A percentile compares a stretch with the other conserved stretches of the same genome.
Evolutionary conservation across 2,329 filamentous ascomycete genomes (phyloP).

Genomic region (Epichloe hybrida): DNA sequence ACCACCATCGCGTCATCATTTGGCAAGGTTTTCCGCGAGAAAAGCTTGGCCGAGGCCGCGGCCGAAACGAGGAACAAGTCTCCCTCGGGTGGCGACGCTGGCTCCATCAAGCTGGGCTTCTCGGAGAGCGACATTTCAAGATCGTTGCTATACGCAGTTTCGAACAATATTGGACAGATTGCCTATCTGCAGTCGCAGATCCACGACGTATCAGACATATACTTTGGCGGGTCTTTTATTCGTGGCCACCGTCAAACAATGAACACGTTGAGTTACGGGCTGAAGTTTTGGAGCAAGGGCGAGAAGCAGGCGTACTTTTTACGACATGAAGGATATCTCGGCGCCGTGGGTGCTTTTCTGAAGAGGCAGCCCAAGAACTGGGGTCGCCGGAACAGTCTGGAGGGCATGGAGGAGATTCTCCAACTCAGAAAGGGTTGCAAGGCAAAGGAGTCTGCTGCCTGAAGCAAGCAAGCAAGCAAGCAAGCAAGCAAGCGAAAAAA

Average conservation of each 20-base stretch:
- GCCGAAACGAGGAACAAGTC: slow-evolving; percentile 59
- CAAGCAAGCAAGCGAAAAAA: neutral
- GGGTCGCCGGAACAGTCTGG: slow-evolving; percentile 71
- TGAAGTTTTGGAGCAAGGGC: slow-evolving; percentile 94
- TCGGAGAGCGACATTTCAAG: slow-evolving; percentile 74
- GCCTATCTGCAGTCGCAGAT: slow-evolving; percentile 95
- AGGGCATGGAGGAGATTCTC: slow-evolving; percentile 28
- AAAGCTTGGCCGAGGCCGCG: slow-evolving; percentile 64
- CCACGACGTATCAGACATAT: slow-evolving; percentile 81
- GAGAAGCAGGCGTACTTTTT: slow-evolving; percentile 92
- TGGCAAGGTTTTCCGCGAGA: slow-evolving; percentile 91
- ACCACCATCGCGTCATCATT: slow-evolving; percentile 93
- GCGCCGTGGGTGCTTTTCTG: slow-evolving; percentile 85
- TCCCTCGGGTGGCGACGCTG: slow-evolving; percentile 26
- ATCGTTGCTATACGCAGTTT: slow-evolving; percentile 86
- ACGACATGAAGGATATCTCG: slow-evolving; percentile 89
- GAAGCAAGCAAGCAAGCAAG: neutral
- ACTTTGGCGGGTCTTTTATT: slow-evolving; percentile 96
- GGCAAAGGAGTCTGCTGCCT: slow-evolving; percentile 4
- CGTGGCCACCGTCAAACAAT: slow-evolving; percentile 94
- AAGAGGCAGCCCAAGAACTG: slow-evolving; percentile 84
- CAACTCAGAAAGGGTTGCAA: slow-evolving; percentile 15
- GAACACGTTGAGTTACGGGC: slow-evolving; percentile 92
- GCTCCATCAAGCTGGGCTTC: slow-evolving; percentile 39
- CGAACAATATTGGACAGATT: slow-evolving; percentile 97